Conservation (phyloP, 2,329 filamentous ascomycete genomes). For the Colletotrichum somersetense region DNA sequence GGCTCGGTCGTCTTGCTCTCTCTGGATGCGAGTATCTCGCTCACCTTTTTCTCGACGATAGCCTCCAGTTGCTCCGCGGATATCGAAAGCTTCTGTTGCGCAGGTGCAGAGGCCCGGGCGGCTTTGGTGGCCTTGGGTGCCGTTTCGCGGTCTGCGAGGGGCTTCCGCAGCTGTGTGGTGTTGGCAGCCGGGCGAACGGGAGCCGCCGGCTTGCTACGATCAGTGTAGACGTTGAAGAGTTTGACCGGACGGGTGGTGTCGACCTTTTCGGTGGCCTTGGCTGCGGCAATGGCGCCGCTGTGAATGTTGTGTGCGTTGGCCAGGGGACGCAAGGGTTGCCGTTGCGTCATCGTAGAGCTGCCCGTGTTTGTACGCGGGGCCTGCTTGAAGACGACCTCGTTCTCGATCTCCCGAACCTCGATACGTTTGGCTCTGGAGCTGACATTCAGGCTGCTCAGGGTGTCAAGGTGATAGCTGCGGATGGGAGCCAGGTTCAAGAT, state of each 20-base stretch:
- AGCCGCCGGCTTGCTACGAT: slow-evolving; percentile 68
- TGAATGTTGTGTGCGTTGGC: slow-evolving; percentile 81
- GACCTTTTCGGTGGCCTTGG: slow-evolving; percentile 58
- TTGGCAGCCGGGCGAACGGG: slow-evolving; percentile 52
- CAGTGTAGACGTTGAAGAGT: slow-evolving; percentile 88
- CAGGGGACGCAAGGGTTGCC: slow-evolving; percentile 85
- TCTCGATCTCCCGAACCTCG: slow-evolving; percentile 94
- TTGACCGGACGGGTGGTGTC: slow-evolving; percentile 80
- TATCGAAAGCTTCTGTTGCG: slow-evolving; percentile 59
- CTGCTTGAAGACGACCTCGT: slow-evolving; percentile 90
- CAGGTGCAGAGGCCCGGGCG: slow-evolving; percentile 49
- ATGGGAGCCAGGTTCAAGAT: slow-evolving; percentile 93
- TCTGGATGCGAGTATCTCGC: slow-evolving; percentile 86
- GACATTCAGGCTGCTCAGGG: slow-evolving; percentile 92
- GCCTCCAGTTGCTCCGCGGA: slow-evolving; percentile 86
- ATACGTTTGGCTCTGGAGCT: slow-evolving; percentile 97
- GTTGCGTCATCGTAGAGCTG: slow-evolving; percentile 58
- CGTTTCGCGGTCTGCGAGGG: slow-evolving; percentile 56
- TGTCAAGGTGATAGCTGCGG: slow-evolving; percentile 94
- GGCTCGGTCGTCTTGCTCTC: slow-evolving; percentile 68
- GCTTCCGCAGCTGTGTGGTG: slow-evolving; percentile 57
- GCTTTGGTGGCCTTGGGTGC: slow-evolving; percentile 63
- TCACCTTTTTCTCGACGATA: slow-evolving; percentile 91
- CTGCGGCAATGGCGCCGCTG: slow-evolving; percentile 65
- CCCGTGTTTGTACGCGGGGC: slow-evolving; percentile 67